phyloP scores from a whole-genome alignment of 116 monocot genomes.

The Zostera marina region DNA sequence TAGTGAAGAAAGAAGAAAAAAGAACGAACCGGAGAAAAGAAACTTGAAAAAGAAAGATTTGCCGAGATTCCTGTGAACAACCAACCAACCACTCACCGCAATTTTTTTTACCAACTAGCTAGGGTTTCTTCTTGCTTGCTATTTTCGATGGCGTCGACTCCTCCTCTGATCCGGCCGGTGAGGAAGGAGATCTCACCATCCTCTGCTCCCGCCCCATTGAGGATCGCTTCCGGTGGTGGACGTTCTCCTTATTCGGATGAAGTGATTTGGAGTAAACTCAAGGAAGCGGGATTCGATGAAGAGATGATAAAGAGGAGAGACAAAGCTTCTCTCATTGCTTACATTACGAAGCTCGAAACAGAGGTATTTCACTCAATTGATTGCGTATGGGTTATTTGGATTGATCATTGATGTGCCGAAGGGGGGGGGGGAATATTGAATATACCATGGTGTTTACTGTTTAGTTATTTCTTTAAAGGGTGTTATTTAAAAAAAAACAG shows the following conservation, averaged over 20 bases:
- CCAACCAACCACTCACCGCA: too few relatives aligned
- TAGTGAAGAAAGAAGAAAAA: neutral
- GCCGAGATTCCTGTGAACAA: too few relatives aligned
- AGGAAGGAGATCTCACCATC: neutral
- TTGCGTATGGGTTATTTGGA: neutral
- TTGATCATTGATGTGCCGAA: too few relatives aligned
- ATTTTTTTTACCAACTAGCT: neutral
- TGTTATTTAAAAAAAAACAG: too few relatives aligned
- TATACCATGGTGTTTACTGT: too few relatives aligned
- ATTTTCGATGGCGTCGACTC: neutral
- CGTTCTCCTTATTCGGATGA: constrained; percentile 28
- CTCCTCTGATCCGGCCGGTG: neutral
- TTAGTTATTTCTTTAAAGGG: too few relatives aligned
- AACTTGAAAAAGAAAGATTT: too few relatives aligned
- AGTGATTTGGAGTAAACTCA: constrained; percentile 66
- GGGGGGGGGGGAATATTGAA: too few relatives aligned
- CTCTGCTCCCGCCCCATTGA: neutral
- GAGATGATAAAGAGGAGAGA: constrained; percentile 64
- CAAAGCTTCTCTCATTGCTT: constrained; percentile 62
- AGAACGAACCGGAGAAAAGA: too few relatives aligned
- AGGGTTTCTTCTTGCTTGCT: neutral
- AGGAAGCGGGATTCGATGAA: constrained; percentile 80
- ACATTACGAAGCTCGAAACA: constrained; percentile 66
- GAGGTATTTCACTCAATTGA: constrained; percentile 22
- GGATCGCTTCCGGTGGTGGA: too few relatives aligned